These are phyloP conservation scores for barley (Hordeum vulgare) DNA, from an alignment of 176 grass and related monocot species.

Conservation along the genomic window MorexV3_pseudomolecules_assembly NC_058519.1:271330073-271330572, in stretches of 20 bases:
- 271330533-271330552: background rate
- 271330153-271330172: background rate
- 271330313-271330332: slow-evolving; percentile 87
- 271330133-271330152: background rate
- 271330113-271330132: slow-evolving; percentile 75
- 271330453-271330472: too few species aligned
- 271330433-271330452: background rate
- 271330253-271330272: background rate
- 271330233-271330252: background rate
- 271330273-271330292: slow-evolving; percentile 30
- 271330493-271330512: too few species aligned
- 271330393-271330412: background rate
- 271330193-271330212: background rate
- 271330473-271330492: too few species aligned
- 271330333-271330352: slow-evolving; percentile 92
- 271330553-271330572: background rate
- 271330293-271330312: slow-evolving; percentile 78
- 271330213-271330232: background rate
- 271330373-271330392: slow-evolving; percentile 51
- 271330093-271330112: slow-evolving; percentile 15
- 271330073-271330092: slow-evolving; percentile 99
- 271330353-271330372: slow-evolving; percentile 92
- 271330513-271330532: background rate
- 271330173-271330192: background rate
- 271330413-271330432: background rate